Evolutionary conservation across 768 basidiomycete genomes (phyloP).

Genomic region (Auriscalpium microsporum): DNA sequence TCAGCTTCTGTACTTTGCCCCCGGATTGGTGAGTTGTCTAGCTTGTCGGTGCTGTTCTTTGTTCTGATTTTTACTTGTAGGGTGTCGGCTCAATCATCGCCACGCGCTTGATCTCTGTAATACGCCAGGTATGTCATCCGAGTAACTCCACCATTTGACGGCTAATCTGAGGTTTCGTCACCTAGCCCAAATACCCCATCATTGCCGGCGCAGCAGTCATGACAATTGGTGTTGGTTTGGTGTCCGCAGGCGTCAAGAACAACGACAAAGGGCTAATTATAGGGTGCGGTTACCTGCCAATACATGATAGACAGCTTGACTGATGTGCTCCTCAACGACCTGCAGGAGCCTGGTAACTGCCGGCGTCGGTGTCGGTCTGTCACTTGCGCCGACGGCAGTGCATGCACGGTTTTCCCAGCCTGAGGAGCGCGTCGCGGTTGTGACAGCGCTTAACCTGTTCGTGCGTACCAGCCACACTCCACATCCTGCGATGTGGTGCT

Average conservation of each 20-base stretch:
- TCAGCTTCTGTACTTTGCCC: conserved; percentile 45
- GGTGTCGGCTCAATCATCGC: conserved; percentile 30
- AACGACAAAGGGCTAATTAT: conserved; percentile 28
- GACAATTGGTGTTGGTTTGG: conserved; percentile 34
- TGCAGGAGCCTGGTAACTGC: conserved; percentile 36
- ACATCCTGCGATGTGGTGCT: not conserved
- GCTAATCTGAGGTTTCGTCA: not conserved
- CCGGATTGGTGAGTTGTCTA: conserved; percentile 32
- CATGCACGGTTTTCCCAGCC: conserved; percentile 40
- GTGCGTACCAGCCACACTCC: conserved; percentile 22
- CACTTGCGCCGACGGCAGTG: conserved; percentile 29
- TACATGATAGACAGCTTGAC: not conserved
- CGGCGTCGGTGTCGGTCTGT: conserved; percentile 37
- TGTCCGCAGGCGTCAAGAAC: conserved; percentile 32
- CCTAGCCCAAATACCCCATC: conserved; percentile 32
- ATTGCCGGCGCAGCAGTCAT: conserved; percentile 29
- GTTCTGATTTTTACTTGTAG: conserved; percentile 13
- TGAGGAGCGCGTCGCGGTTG: conserved; percentile 31
- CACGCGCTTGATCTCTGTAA: conserved; percentile 25
- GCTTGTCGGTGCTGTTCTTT: not conserved
- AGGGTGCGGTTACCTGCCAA: conserved; percentile 20
- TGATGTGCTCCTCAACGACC: not conserved
- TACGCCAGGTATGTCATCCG: conserved; percentile 27
- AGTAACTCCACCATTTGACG: not conserved
- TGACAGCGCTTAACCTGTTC: conserved; percentile 37